Evolutionary conservation across 345 rosid genomes (phyloP).

Genomic region (Aurinia saxatilis): DNA sequence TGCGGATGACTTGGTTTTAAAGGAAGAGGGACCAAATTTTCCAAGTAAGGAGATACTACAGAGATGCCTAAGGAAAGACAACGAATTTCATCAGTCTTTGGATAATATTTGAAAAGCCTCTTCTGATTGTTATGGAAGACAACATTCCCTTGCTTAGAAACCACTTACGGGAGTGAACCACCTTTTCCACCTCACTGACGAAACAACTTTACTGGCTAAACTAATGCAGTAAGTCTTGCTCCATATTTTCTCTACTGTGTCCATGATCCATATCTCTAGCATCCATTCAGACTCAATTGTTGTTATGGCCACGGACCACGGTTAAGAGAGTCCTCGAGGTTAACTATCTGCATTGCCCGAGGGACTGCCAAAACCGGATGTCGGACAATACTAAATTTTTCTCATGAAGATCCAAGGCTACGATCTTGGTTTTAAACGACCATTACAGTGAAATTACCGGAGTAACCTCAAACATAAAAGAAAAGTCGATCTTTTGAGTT

Average conservation of each 20-base stretch:
- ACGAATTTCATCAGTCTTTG: too few species aligned
- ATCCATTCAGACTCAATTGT: neutral
- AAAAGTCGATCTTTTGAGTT: too few species aligned
- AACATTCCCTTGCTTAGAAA: too few species aligned
- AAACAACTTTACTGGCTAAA: neutral
- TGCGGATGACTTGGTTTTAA: too few species aligned
- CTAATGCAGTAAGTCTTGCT: neutral
- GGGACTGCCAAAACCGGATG: neutral
- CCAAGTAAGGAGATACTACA: too few species aligned
- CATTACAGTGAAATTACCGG: too few species aligned
- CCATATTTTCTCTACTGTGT: neutral
- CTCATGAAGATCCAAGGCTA: neutral
- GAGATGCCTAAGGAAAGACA: too few species aligned
- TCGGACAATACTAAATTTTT: neutral
- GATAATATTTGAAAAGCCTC: too few species aligned
- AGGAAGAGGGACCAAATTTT: too few species aligned
- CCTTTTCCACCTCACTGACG: neutral
- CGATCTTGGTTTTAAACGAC: too few species aligned
- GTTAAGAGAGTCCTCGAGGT: neutral
- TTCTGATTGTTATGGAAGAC: too few species aligned
- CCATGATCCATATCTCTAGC: conserved; percentile 1
- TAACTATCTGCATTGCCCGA: neutral
- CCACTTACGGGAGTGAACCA: neutral
- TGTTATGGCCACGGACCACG: neutral
- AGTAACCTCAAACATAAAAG: too few species aligned